Conservation (phyloP, 202 grass and related monocot species). For the Brachypodium distachyon region DNA sequence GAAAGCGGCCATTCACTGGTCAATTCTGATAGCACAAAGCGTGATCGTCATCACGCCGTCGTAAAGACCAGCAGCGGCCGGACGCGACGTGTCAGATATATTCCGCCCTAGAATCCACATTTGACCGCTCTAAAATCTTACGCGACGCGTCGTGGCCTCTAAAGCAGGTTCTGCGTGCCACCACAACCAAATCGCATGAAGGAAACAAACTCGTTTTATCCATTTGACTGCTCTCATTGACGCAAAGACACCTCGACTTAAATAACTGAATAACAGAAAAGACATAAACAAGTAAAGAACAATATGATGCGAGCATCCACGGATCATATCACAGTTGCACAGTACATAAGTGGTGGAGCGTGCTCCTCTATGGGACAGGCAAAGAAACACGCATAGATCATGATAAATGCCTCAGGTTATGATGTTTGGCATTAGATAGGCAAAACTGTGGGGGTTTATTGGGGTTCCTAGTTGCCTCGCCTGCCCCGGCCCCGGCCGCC, state of each 20-base stretch:
- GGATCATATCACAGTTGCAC: constrained; percentile 8
- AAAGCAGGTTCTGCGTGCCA: neutral
- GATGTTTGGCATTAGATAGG: neutral
- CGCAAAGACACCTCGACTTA: neutral
- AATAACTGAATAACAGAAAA: neutral
- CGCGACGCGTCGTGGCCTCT: too few relatives aligned
- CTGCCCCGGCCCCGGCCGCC: constrained; percentile 45
- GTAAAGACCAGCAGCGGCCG: neutral
- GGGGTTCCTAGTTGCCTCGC: constrained; percentile 17
- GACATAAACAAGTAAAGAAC: neutral
- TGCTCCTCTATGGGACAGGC: neutral
- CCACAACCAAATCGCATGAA: neutral
- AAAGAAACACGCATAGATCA: neutral
- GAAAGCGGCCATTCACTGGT: neutral
- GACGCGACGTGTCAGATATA: neutral
- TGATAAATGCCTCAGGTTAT: neutral
- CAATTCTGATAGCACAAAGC: neutral
- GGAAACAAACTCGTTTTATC: neutral
- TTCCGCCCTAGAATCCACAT: neutral
- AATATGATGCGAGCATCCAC: neutral
- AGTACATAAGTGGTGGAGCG: neutral
- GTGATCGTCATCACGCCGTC: neutral
- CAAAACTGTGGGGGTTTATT: constrained; percentile 18
- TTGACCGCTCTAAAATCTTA: too few relatives aligned
- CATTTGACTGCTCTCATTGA: neutral